Evolutionary conservation across 1,139 yeast genomes (phyloP), one percentile per base, ranked within the genome.

Genomic region (Pichia sp.): DNA sequence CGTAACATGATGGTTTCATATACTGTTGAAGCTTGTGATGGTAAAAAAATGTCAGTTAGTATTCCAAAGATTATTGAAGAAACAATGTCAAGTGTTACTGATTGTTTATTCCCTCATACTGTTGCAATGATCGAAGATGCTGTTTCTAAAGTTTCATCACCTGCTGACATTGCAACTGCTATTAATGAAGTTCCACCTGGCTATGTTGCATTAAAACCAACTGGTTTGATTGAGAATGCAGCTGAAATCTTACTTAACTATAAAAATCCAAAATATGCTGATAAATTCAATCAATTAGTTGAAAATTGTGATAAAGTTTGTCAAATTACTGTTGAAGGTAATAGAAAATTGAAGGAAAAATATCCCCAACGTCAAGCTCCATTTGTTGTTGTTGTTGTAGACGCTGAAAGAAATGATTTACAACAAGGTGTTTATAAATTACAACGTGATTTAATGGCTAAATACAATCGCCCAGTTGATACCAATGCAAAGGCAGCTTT

Each of bases 1-100:
- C 80, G 86, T 58, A 90, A 90, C 70, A 87, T 89, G 95, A 89
- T 92, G 96, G 73, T 90, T 38, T 83, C 94, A 4, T 80, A 89
- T 66, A 88, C 97, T 20, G 89, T 89, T 48, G 98, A 92, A 68
- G 96, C 94, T 48, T 83, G 96, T 51, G 88, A 87, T 57, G 96
- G 95, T 32, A 74, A 73, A 52, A 67, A 67, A 18, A 72, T 73
- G 54, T 74, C 78, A 55, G 75, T 85, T 52, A 81, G 78, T 63
- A 82, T 88, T 42, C 68, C 77, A 43, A 75, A 72, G 57, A 82
- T 85, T 51, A 83, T 87, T 36, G 68, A 72, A 24, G 82, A 82
- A 62, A 83, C 94, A 26, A 74, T 79, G 50, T 71, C 72, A 44
- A 85, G 95, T 12, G 77, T 90, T 45, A 76, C 75, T 46, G 77